Evolutionary conservation across 805 yeast species (phyloP).

Genomic region (Cyberlindnera americana): DNA sequence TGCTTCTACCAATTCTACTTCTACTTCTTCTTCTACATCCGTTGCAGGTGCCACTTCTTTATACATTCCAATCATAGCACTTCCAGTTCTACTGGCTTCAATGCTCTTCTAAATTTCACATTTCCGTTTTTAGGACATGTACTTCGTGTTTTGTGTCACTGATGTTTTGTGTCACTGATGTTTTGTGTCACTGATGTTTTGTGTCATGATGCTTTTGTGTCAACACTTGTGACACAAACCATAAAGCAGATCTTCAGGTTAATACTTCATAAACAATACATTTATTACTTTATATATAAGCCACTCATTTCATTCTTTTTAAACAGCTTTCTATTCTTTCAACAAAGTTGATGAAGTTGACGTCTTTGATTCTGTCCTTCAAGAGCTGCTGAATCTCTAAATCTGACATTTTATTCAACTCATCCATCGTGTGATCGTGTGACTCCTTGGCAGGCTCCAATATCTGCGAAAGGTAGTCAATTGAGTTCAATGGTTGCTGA

Average conservation of each 20-base stretch:
- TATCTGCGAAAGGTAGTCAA: slow-evolving; percentile 18
- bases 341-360: slow-evolving; percentile 24
- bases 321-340: slow-evolving; percentile 22
- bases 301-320: slow-evolving; percentile 13
- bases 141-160: too few species aligned
- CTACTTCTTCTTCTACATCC: slow-evolving; percentile 3
- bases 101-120: slow-evolving; percentile 7
- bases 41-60: slow-evolving; percentile 7
- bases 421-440: slow-evolving; percentile 1
- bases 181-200: too few species aligned
- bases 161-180: too few species aligned
- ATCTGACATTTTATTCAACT: slow-evolving; percentile 16
- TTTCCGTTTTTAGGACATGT: too few species aligned
- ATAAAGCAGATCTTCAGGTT: too few species aligned
- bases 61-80: slow-evolving; percentile 13
- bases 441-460: slow-evolving; percentile 11
- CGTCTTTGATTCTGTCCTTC: slow-evolving; percentile 23
- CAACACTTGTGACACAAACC: too few species aligned
- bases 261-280: too few species aligned
- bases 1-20: slow-evolving; percentile 2
- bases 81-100: slow-evolving; percentile 12
- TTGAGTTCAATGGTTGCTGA: neutral
- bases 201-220: too few species aligned
- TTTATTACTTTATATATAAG: too few species aligned
- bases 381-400: slow-evolving; percentile 17